Evolutionary conservation across 805 yeast species (phyloP).

Genomic region (Cyberlindnera subsufficiens): DNA sequence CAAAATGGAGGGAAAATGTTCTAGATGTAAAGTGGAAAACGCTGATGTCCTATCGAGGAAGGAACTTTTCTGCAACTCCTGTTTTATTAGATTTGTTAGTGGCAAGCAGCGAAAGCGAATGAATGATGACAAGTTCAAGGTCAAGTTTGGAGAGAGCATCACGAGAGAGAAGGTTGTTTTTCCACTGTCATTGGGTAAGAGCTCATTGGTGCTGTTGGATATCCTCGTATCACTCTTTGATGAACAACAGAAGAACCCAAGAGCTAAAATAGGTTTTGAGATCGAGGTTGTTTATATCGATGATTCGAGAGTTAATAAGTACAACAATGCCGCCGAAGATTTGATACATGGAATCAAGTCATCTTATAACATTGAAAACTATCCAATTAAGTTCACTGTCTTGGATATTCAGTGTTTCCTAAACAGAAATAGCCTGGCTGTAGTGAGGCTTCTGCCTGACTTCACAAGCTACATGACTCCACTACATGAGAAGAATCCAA

Average conservation of each 20-base stretch:
- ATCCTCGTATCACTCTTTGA: conserved; percentile 52
- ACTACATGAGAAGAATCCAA: conserved; percentile 5
- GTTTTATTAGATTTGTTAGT: conserved; percentile 68
- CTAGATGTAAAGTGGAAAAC: conserved; percentile 40
- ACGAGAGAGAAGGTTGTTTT: conserved; percentile 44
- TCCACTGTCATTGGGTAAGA: conserved; percentile 59
- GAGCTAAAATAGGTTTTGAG: conserved; percentile 65
- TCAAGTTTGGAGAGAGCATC: conserved; percentile 47
- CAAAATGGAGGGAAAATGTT: conserved; percentile 10
- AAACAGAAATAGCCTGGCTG: conserved; percentile 23
- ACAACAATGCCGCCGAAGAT: conserved; percentile 9
- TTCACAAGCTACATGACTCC: conserved; percentile 10
- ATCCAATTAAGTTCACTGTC: conserved; percentile 34
- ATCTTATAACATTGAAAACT: conserved; percentile 16
- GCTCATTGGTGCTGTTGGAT: conserved; percentile 66
- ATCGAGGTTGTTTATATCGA: conserved; percentile 47
- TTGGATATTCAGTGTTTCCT: conserved; percentile 38
- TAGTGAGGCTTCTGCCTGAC: conserved; percentile 28
- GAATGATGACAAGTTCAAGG: conserved; percentile 65
- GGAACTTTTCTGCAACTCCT: conserved; percentile 57
- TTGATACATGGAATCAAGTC: conserved; percentile 14
- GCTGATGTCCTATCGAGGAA: conserved; percentile 49
- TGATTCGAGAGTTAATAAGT: conserved; percentile 25
- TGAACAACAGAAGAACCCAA: conserved; percentile 57
- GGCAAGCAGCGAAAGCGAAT: conserved; percentile 79